A percentile compares a stretch with the other conserved stretches of the same genome.
Evolutionary conservation across 805 yeast species (phyloP).

Genomic region (Starmera dryadoides): DNA sequence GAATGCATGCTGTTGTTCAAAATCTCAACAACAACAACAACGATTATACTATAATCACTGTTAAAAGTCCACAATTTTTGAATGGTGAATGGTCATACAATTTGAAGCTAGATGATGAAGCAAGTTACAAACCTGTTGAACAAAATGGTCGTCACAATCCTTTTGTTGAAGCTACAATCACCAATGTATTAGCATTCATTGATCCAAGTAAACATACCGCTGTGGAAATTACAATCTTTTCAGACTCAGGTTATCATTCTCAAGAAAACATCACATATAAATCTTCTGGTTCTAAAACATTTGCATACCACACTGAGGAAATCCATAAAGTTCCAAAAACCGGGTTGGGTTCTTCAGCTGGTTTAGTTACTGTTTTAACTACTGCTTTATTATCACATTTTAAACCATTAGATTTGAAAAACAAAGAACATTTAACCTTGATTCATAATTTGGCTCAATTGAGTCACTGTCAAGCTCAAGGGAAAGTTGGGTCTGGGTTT

Average conservation of each 20-base stretch:
- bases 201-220: conserved; percentile 19
- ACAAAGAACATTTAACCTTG: conserved; percentile 18
- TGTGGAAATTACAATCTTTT: conserved; percentile 54
- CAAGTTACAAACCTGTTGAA: conserved; percentile 20
- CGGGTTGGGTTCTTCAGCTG: conserved; percentile 95
- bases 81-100: conserved; percentile 63
- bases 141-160: conserved; percentile 47
- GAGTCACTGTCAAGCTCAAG: conserved; percentile 91
- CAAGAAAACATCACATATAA: conserved; percentile 39
- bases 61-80: conserved; percentile 71
- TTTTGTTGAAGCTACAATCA: conserved; percentile 60
- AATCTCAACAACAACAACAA: conserved; percentile 4
- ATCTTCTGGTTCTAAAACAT: conserved; percentile 31
- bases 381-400: conserved; percentile 57
- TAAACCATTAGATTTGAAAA: conserved; percentile 23
- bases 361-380: conserved; percentile 74
- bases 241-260: conserved; percentile 89
- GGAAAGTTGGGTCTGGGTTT: conserved; percentile 93
- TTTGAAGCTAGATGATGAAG: conserved; percentile 15
- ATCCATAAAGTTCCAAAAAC: conserved; percentile 83
- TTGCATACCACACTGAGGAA: conserved; percentile 50
- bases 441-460: conserved; percentile 84
- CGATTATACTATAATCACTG: conserved; percentile 25
- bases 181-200: conserved; percentile 48
- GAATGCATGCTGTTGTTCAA: conserved; percentile 73